Evolutionary conservation across 257 asterid species (phyloP).

Genomic region (Perilla frutescens): DNA sequence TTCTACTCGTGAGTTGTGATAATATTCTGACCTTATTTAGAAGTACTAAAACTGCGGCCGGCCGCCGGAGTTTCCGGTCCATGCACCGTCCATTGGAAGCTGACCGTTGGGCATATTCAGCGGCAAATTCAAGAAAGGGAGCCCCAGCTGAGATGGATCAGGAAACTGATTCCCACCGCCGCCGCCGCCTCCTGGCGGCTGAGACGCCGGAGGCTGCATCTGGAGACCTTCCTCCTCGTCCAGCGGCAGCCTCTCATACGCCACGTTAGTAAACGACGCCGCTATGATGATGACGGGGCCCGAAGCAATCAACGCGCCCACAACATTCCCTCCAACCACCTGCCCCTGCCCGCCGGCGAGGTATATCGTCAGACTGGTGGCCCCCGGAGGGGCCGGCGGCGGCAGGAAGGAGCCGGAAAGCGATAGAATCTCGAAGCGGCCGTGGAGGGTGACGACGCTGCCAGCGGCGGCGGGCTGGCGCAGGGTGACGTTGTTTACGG

Average conservation of each 20-base stretch:
- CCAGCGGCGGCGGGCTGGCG: slow-evolving; percentile 78
- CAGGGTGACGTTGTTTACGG: slow-evolving; percentile 78
- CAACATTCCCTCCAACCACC: slow-evolving; percentile 90
- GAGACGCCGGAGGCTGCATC: slow-evolving; percentile 58
- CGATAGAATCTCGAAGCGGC: slow-evolving; percentile 77
- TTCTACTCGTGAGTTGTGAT: background rate
- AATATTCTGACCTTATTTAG: slow-evolving; percentile 41
- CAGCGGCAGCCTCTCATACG: slow-evolving; percentile 78
- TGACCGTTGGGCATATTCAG: slow-evolving; percentile 62
- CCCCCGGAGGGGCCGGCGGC: slow-evolving; percentile 94
- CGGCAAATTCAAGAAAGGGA: slow-evolving; percentile 80
- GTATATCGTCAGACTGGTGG: slow-evolving; percentile 78
- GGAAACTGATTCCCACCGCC: slow-evolving; percentile 46
- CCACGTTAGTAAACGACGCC: slow-evolving; percentile 82
- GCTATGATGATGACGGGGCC: slow-evolving; percentile 81
- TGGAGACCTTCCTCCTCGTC: slow-evolving; percentile 70
- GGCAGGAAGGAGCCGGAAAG: slow-evolving; percentile 84
- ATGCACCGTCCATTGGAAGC: slow-evolving; percentile 65
- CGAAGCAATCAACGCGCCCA: slow-evolving; percentile 75
- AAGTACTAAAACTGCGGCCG: slow-evolving; percentile 50
- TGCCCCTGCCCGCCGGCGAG: slow-evolving; percentile 90
- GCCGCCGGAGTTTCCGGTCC: slow-evolving; percentile 63
- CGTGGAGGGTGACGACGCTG: slow-evolving; percentile 72
- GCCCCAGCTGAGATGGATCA: slow-evolving; percentile 62
- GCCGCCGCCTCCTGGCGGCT: slow-evolving; percentile 37